Evolutionary conservation across 2,329 filamentous ascomycete species (phyloP).

Genomic region (Penicillium sp.): DNA sequence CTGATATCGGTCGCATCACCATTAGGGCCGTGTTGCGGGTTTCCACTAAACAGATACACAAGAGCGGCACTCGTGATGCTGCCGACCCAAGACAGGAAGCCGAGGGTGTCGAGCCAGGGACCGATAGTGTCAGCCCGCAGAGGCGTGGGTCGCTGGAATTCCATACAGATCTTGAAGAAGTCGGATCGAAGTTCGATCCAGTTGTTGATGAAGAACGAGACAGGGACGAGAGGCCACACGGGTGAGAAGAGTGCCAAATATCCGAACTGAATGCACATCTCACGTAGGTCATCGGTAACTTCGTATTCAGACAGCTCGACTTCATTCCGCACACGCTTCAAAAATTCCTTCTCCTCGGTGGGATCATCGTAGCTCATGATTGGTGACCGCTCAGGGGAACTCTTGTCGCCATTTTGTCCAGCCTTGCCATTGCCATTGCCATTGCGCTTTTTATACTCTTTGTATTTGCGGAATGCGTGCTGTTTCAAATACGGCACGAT

Average conservation of each 20-base stretch:
- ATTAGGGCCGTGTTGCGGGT: constrained; percentile 52
- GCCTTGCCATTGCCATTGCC: constrained; percentile 17
- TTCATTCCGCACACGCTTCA: constrained; percentile 79
- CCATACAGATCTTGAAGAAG: constrained; percentile 89
- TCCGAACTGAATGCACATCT: constrained; percentile 89
- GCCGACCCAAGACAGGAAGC: constrained; percentile 90
- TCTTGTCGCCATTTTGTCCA: constrained; percentile 23
- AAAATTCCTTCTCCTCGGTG: constrained; percentile 76
- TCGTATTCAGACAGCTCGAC: constrained; percentile 84
- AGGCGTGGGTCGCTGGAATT: constrained; percentile 84
- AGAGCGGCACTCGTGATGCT: constrained; percentile 84
- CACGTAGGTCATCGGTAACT: constrained; percentile 83
- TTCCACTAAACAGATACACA: constrained; percentile 77
- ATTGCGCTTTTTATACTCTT: constrained; percentile 30
- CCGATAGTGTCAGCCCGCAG: constrained; percentile 92
- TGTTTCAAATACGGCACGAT: constrained; percentile 84
- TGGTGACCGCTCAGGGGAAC: constrained; percentile 26
- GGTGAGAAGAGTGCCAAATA: constrained; percentile 92
- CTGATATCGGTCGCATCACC: constrained; percentile 60
- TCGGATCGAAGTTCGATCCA: constrained; percentile 94
- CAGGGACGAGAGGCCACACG: constrained; percentile 85
- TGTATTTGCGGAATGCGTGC: constrained; percentile 71
- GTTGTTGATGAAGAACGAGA: constrained; percentile 91
- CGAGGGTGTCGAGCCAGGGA: constrained; percentile 84
- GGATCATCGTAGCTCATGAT: constrained; percentile 60